Base-by-base conservation (phyloP, 176 grass and related monocot genomes). In the Melocanna baccifera region DNA sequence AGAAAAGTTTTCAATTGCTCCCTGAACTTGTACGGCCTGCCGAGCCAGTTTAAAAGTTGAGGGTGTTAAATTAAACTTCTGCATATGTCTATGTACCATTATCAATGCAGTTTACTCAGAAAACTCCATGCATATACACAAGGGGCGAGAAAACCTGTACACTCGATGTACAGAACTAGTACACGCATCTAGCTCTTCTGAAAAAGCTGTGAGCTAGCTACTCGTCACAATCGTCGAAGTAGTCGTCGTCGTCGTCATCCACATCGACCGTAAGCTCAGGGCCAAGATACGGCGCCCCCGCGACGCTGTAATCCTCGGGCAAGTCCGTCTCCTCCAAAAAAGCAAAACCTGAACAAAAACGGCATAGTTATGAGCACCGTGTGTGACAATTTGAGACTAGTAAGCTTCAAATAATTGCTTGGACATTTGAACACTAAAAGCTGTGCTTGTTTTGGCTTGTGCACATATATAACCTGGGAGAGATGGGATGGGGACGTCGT, bases 201-300 rank as follows among this genome's bases (percentile, higher is more conserved):
- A 20, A 20, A 34, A 75, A 53, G 2, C 22, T 51, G 58, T 12
- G 22, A 66, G 43, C 59, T 10, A 57, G 40, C 64, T 85, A 85
- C 34, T 85, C 36, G 13, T 66, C 19, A 1, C 81, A 45, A 22
- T 84, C 61, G 47, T 84, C 22, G 43, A 52, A 53, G 76, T 67
- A 29, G 1, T 84, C 66, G 1, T 88, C 47, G 0, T 85, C 58
- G 0, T 83, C 65, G 1, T 78, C 78, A 22, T 94, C 87, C 62
- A 67, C 61, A 22, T 92, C 86, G 28, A 90, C 67, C 14, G 67
- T 76, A 11, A 97, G 88, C 57, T 90, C 76, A 16, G 94, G 94
- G 32, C 94, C 94, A 18, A 83, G 72, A 39, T 97, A 97, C 1
- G 90, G 85, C 19, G 90, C 94, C 65, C 94, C 94, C 1, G 48